Evolutionary conservation across 2,329 filamentous ascomycete species (phyloP).

Genomic region (Geosmithia putterillii): DNA sequence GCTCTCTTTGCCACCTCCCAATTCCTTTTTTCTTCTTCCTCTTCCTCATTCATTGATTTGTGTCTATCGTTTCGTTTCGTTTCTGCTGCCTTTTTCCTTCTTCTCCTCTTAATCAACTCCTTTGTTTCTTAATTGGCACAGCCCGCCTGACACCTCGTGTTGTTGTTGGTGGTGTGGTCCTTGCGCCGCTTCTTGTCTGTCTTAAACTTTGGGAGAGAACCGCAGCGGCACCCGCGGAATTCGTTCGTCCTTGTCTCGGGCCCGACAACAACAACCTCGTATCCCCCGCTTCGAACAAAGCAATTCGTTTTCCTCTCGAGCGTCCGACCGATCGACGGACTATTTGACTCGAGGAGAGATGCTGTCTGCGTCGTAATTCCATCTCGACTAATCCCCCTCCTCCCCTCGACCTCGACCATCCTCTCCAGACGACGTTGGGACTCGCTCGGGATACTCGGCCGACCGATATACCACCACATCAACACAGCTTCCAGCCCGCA

Average conservation of each 20-base stretch:
- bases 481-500: slow-evolving; percentile 6
- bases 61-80: not conserved
- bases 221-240: not conserved
- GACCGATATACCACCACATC: not conserved
- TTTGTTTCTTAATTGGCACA: slow-evolving; percentile 4
- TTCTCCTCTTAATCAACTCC: not conserved
- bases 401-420: too few relatives aligned
- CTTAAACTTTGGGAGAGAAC: not conserved
- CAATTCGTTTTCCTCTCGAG: too few relatives aligned
- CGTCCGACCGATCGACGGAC: too few relatives aligned
- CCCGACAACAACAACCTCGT: not conserved
- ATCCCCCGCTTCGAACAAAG: too few relatives aligned
- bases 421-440: too few relatives aligned
- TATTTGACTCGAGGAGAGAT: too few relatives aligned
- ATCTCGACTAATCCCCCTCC: too few relatives aligned
- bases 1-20: slow-evolving; percentile 6
- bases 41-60: slow-evolving; percentile 3
- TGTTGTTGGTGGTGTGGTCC: not conserved
- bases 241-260: not conserved
- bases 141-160: slow-evolving; percentile 7
- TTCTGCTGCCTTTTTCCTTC: not conserved
- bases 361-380: too few relatives aligned
- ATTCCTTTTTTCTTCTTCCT: slow-evolving; percentile 2
- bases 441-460: too few relatives aligned
- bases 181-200: not conserved